Evolutionary conservation across 306 rosid species (phyloP).

Genomic region (Fragaria vesca): DNA sequence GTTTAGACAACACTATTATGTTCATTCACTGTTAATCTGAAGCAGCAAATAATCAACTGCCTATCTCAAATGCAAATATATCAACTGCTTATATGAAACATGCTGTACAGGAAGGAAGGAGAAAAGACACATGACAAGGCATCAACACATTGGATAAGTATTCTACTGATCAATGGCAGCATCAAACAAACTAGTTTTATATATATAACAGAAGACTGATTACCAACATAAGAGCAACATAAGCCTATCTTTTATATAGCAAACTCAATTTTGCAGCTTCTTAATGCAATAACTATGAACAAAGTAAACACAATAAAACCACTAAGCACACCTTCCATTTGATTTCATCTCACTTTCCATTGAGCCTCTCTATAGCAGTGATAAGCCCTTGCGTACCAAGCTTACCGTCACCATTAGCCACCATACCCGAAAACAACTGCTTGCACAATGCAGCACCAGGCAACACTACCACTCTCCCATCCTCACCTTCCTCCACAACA

Average conservation of each 20-base stretch:
- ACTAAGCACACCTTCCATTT: not conserved
- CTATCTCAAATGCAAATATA: not conserved
- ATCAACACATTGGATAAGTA: not conserved
- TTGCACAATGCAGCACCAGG: slow-evolving; percentile 75
- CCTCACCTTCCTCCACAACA: slow-evolving; percentile 48
- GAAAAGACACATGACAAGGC: not conserved
- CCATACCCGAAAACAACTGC: slow-evolving; percentile 68
- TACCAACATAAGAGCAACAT: not conserved
- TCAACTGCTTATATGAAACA: not conserved
- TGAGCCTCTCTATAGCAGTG: slow-evolving; percentile 66
- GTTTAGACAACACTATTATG: not conserved
- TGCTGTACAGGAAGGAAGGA: not conserved
- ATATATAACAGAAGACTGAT: not conserved
- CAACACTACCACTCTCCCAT: slow-evolving; percentile 46
- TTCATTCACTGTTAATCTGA: too few species aligned
- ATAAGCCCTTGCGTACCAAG: slow-evolving; percentile 72
- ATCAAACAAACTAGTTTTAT: not conserved
- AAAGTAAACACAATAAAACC: not conserved
- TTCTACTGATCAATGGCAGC: not conserved
- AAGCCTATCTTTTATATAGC: not conserved
- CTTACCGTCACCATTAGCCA: slow-evolving; percentile 74
- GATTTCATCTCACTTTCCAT: slow-evolving; percentile 41
- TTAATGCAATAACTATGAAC: not conserved
- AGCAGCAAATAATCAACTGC: not conserved
- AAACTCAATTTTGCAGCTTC: not conserved